These are phyloP conservation scores for Wickerhamiella azyma DNA, from an alignment of 805 yeast species.

Conservation along the genomic window DNA sequence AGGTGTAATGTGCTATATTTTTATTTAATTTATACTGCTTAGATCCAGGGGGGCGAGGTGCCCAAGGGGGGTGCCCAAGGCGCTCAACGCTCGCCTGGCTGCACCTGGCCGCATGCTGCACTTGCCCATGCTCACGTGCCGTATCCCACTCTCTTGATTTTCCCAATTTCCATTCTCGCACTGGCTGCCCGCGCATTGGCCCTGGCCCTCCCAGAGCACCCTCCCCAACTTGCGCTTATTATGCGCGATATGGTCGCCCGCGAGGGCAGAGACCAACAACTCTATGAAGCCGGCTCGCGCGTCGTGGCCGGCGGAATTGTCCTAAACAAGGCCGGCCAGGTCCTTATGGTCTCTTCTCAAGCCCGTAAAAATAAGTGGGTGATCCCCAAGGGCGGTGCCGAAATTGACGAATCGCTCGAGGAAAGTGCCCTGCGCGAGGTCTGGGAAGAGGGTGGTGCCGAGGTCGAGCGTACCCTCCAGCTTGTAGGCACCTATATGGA, in stretches of 20 bases:
- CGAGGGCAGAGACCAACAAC: conserved; percentile 24
- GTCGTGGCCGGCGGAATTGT: conserved; percentile 89
- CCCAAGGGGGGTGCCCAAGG: too few relatives aligned
- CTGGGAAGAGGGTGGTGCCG: conserved; percentile 96
- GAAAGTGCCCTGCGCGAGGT: conserved; percentile 70
- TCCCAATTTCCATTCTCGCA: too few relatives aligned
- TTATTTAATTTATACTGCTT: conserved; percentile 4
- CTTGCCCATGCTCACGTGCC: too few relatives aligned
- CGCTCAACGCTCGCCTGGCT: too few relatives aligned
- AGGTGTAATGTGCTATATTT: not conserved
- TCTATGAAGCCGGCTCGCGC: conserved; percentile 57
- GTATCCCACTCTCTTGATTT: too few relatives aligned
- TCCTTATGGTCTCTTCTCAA: conserved; percentile 67
- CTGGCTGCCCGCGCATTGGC: too few relatives aligned
- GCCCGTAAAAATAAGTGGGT: conserved; percentile 66
- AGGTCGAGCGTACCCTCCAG: conserved; percentile 39
- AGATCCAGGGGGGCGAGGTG: not conserved
- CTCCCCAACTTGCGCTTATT: too few relatives aligned
- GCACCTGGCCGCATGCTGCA: too few relatives aligned
- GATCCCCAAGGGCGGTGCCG: conserved; percentile 92
- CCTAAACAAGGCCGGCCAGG: conserved; percentile 40
- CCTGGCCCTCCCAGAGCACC: too few relatives aligned
- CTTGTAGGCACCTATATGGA: conserved; percentile 59
- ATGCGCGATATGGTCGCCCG: conserved; percentile 24
- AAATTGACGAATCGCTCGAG: conserved; percentile 51